phyloP scores from a whole-genome alignment of 1,284 basidiomycete species.

The Dichomitus squalens region DNA sequence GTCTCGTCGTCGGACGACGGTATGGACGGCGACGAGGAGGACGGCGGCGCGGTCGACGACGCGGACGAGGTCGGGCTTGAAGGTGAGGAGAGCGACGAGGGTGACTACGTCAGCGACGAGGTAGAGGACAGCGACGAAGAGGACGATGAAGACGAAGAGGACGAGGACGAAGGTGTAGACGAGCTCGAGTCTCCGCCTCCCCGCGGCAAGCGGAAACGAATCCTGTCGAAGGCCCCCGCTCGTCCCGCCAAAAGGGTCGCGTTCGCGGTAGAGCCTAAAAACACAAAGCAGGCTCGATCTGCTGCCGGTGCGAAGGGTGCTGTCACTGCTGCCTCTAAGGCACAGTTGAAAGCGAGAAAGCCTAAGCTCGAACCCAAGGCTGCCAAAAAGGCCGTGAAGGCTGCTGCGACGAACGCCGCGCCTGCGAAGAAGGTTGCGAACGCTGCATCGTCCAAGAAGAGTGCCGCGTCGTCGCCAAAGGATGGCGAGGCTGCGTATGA shows the following conservation, averaged over 20 bases:
- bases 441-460: slow-evolving; percentile 28
- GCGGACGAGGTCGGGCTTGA: slow-evolving; percentile 35
- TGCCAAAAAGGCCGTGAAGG: slow-evolving; percentile 15
- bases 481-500: slow-evolving; percentile 49
- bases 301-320: slow-evolving; percentile 28
- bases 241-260: slow-evolving; percentile 55
- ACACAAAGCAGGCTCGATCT: slow-evolving; percentile 35
- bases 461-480: slow-evolving; percentile 21
- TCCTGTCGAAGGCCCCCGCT: slow-evolving; percentile 30
- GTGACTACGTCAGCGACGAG: slow-evolving; percentile 27
- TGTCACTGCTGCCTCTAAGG: not conserved
- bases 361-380: slow-evolving; percentile 4
- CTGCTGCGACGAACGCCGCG: slow-evolving; percentile 8
- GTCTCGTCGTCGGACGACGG: slow-evolving; percentile 30
- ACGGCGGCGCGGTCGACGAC: slow-evolving; percentile 36
- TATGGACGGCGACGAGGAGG: slow-evolving; percentile 32
- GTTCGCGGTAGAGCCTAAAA: slow-evolving; percentile 37
- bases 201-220: slow-evolving; percentile 52
- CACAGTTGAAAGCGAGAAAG: not conserved
- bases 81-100: slow-evolving; percentile 21
- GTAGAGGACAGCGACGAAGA: slow-evolving; percentile 26
- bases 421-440: slow-evolving; percentile 32
- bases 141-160: slow-evolving; percentile 22
- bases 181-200: slow-evolving; percentile 33
- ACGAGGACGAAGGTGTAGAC: slow-evolving; percentile 28